phyloP scores from a whole-genome alignment of 805 yeast genomes.

The Clavispora carvajalis region DNA sequence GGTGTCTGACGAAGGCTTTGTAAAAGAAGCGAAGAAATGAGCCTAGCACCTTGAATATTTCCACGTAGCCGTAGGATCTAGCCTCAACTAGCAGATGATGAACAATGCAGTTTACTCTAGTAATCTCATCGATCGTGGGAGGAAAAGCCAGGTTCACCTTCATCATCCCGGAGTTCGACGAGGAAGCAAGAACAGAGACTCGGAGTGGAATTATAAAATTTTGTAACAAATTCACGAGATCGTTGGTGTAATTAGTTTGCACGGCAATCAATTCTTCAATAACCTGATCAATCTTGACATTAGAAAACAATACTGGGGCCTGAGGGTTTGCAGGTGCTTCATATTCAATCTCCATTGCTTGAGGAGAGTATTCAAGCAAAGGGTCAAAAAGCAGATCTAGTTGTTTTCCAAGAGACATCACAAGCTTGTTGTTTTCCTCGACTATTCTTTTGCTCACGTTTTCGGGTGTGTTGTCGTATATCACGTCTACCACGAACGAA shows the following conservation, averaged over 20 bases:
- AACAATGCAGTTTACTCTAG: slow-evolving; percentile 81
- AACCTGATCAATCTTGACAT: slow-evolving; percentile 18
- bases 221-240: slow-evolving; percentile 69
- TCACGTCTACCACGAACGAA: slow-evolving; percentile 64
- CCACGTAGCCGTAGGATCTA: slow-evolving; percentile 62
- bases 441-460: slow-evolving; percentile 32
- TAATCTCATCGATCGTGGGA: slow-evolving; percentile 92
- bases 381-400: slow-evolving; percentile 88
- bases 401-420: slow-evolving; percentile 75
- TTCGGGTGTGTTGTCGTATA: slow-evolving; percentile 51
- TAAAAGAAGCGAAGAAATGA: slow-evolving; percentile 83
- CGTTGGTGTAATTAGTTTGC: slow-evolving; percentile 71
- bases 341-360: slow-evolving; percentile 69
- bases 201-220: slow-evolving; percentile 76
- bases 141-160: slow-evolving; percentile 79
- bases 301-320: slow-evolving; percentile 5
- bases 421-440: slow-evolving; percentile 71
- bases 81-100: slow-evolving; percentile 71
- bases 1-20: slow-evolving; percentile 89
- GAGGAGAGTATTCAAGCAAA: slow-evolving; percentile 86
- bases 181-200: slow-evolving; percentile 50
- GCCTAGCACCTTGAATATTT: slow-evolving; percentile 75
- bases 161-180: slow-evolving; percentile 50
- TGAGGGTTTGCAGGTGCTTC: slow-evolving; percentile 44
- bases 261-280: slow-evolving; percentile 60